Evolutionary conservation across 2,329 filamentous ascomycete species (phyloP).

Genomic region (Colletotrichum somersetense): DNA sequence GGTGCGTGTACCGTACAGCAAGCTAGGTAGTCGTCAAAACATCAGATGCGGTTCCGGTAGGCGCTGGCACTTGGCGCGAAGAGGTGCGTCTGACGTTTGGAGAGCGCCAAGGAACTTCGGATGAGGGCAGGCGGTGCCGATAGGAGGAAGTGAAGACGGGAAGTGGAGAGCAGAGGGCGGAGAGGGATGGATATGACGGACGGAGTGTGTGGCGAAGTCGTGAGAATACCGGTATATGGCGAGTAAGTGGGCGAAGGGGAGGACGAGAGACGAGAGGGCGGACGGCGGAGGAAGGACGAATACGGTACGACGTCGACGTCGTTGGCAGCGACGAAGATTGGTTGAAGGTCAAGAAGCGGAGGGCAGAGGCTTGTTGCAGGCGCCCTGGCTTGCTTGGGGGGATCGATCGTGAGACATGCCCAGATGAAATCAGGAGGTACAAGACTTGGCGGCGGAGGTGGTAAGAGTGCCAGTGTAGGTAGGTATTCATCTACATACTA

Average conservation of each 20-base stretch:
- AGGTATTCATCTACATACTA: too few species aligned
- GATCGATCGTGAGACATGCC: constrained; percentile 33
- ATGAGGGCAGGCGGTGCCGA: constrained; percentile 33
- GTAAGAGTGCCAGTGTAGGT: too few species aligned
- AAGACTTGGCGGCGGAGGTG: constrained; percentile 29
- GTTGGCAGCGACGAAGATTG: not conserved
- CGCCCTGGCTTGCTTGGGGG: constrained; percentile 4
- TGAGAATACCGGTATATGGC: not conserved
- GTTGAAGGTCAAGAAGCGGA: constrained; percentile 5
- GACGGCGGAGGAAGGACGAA: not conserved
- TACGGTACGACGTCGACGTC: not conserved
- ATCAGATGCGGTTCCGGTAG: constrained; percentile 26
- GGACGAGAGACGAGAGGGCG: not conserved
- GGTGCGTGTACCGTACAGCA: not conserved
- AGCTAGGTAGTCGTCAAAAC: not conserved
- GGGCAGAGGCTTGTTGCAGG: constrained; percentile 32
- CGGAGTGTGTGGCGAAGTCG: constrained; percentile 10
- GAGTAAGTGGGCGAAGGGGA: not conserved
- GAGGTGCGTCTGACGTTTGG: constrained; percentile 25
- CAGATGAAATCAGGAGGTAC: constrained; percentile 34
- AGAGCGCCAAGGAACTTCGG: constrained; percentile 30
- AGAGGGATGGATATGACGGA: constrained; percentile 1
- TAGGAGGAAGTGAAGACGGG: constrained; percentile 3
- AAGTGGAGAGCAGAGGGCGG: not conserved
- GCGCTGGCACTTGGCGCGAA: constrained; percentile 31